Base-by-base conservation (phyloP, 176 grass and related monocot genomes). In the Oropetium thomaeum region DNA sequence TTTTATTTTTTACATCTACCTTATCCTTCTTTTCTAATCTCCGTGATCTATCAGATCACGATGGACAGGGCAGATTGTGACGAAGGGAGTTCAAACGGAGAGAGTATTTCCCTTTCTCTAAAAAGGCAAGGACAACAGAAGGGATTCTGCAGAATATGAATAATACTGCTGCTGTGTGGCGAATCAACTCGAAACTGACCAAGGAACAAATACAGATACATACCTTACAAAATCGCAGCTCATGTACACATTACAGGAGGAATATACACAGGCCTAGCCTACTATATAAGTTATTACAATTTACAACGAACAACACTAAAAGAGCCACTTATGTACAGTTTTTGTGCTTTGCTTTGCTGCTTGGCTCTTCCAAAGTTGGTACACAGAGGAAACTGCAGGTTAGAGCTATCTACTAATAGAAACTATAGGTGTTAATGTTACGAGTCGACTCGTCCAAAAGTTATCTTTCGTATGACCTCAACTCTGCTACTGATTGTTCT, bases 201-300 rank as follows among this genome's bases (percentile, higher is more conserved):
- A 26, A 20, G 35, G 22, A 54, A 53, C 52, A 62, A 34, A 73
- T 28, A 44, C 81, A 1, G 25, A 27, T 28, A 27, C 17, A 69
- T 58, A 37, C 62, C 61, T 79, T 84, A 33, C 81, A 84, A 70
- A 88, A 80, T 64, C 55, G n/a, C 10, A 57, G 29, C 75, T 69
- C 55, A 48, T 53, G 43, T 26, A 49, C 9, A 64, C 12, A 84
- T 75, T 45, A 61, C 35, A 25, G 15, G 39, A 73, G 61, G 27
- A 73, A 74, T 69, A 88, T 57, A 14, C 30, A 80, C 70, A 75
- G 55, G 59, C 22, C 75, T 74, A 74, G 59, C 22, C 75, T 74
- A 74, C 42, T 68, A 7, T 74, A 74, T 75, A 83, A 49, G 4
- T 37, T 43, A 63, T 61, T 43, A 62, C 33, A 84, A 64, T 14